Evolutionary conservation across 2,329 filamentous ascomycete genomes (phyloP).

Genomic region (Tolypocladium sp.): DNA sequence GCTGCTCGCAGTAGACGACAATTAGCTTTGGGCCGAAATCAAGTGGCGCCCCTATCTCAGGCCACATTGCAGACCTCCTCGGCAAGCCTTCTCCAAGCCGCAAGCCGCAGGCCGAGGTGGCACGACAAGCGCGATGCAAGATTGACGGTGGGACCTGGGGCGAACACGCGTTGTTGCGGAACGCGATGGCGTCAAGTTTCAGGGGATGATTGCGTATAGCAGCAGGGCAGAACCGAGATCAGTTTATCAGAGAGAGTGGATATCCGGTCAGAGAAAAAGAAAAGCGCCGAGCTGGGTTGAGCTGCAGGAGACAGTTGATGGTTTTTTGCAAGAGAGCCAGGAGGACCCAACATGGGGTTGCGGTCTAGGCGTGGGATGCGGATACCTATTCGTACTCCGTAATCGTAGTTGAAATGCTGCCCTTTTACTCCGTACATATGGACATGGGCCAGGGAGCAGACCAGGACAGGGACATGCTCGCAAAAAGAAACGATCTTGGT

Average conservation of each 20-base stretch:
- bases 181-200: background rate
- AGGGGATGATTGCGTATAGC: background rate
- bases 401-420: background rate
- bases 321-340: background rate
- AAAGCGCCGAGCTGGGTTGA: background rate
- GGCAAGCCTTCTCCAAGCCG: background rate
- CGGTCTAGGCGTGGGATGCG: background rate
- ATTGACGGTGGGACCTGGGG: background rate
- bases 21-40: background rate
- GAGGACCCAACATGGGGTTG: background rate
- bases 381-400: background rate
- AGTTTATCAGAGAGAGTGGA: background rate
- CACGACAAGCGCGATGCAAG: background rate
- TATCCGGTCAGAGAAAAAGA: slow-evolving; percentile 3
- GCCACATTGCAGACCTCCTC: background rate
- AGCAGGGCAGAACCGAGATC: background rate
- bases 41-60: background rate
- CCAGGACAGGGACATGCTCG: background rate
- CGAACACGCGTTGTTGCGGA: background rate
- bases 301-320: background rate
- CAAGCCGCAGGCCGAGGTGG: background rate
- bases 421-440: background rate
- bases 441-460: background rate
- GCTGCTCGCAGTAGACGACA: background rate
- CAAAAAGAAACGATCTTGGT: background rate